Percentiles rank a stretch among this genome's conserved stretches.
These are phyloP conservation scores for Lichtheimia corymbifera DNA, from an alignment of 371 early-diverging fungal genomes.

Conservation along the genomic window DNA sequence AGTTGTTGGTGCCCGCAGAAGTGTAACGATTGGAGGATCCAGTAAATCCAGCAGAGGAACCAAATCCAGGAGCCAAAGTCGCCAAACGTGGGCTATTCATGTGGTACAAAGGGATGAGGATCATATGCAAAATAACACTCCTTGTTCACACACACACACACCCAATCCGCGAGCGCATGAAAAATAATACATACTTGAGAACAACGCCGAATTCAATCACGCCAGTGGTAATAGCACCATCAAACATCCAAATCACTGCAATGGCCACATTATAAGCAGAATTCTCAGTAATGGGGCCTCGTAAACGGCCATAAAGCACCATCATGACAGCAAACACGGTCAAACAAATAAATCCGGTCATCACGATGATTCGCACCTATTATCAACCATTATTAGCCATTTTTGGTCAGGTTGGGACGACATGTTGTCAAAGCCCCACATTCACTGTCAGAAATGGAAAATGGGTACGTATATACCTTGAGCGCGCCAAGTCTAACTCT, in stretches of 20 bases:
- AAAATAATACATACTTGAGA: conserved; percentile 26
- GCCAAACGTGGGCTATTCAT: conserved; percentile 7
- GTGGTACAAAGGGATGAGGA: too few relatives aligned
- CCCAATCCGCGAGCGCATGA: too few relatives aligned
- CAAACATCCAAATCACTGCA: conserved; percentile 24
- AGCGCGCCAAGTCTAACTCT: conserved; percentile 26
- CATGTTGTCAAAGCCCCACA: too few relatives aligned
- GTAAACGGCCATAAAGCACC: conserved; percentile 18
- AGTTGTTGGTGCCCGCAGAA: too few relatives aligned
- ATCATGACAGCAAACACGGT: conserved; percentile 23
- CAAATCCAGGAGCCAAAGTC: conserved; percentile 10
- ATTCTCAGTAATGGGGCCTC: conserved; percentile 14
- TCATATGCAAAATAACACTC: too few relatives aligned
- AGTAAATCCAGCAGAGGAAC: conserved; percentile 2
- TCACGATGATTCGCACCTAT: conserved; percentile 18
- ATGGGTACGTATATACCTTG: conserved; percentile 16
- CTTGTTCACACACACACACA: too few relatives aligned
- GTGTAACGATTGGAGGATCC: neutral
- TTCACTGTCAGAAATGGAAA: too few relatives aligned
- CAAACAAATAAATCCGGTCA: conserved; percentile 14
- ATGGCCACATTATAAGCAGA: conserved; percentile 17
- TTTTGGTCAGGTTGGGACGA: too few relatives aligned
- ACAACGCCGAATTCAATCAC: conserved; percentile 27
- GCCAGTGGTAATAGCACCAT: conserved; percentile 26
- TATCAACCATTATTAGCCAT: neutral